phyloP scores from a whole-genome alignment of 2,329 filamentous ascomycete genomes.

The Xylaria sp. region DNA sequence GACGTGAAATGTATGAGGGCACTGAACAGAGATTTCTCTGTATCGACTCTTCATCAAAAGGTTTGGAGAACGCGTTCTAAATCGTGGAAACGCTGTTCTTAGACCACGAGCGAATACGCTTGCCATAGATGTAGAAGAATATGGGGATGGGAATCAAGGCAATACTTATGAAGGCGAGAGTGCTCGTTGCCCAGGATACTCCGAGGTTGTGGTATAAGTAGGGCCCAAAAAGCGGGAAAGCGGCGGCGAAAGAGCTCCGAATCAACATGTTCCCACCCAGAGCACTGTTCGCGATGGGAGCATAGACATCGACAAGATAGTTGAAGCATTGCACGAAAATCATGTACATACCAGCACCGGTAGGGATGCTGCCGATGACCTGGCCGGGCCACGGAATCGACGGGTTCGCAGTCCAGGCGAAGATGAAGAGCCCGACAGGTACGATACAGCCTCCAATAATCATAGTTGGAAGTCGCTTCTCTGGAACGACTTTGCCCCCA shows the following conservation, averaged over 20 bases:
- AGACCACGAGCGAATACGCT: slow-evolving; percentile 33
- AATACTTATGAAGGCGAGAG: slow-evolving; percentile 32
- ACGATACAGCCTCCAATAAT: slow-evolving; percentile 30
- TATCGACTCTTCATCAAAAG: background rate
- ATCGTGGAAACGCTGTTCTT: slow-evolving; percentile 30
- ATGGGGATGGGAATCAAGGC: slow-evolving; percentile 34
- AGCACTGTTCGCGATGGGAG: slow-evolving; percentile 34
- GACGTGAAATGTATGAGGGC: too few relatives aligned
- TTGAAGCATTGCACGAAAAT: slow-evolving; percentile 37
- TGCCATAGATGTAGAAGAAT: slow-evolving; percentile 23
- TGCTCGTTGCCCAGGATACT: slow-evolving; percentile 33
- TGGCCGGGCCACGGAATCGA: slow-evolving; percentile 27
- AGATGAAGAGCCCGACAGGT: slow-evolving; percentile 31
- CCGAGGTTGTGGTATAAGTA: slow-evolving; percentile 35
- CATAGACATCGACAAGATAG: slow-evolving; percentile 34
- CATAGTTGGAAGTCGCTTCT: slow-evolving; percentile 31
- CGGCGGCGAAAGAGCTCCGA: slow-evolving; percentile 33
- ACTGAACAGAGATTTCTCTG: background rate
- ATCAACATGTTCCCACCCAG: slow-evolving; percentile 32
- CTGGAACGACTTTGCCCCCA: slow-evolving; percentile 31
- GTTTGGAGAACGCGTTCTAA: background rate
- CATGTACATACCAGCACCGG: slow-evolving; percentile 36
- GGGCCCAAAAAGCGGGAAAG: slow-evolving; percentile 31
- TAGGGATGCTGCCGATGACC: slow-evolving; percentile 33
- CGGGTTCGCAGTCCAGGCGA: slow-evolving; percentile 25